Percentiles rank a stretch among this genome's conserved stretches.
Evolutionary conservation across 2,329 filamentous ascomycete species (phyloP).

Genomic region (Botrytis sinoallii): DNA sequence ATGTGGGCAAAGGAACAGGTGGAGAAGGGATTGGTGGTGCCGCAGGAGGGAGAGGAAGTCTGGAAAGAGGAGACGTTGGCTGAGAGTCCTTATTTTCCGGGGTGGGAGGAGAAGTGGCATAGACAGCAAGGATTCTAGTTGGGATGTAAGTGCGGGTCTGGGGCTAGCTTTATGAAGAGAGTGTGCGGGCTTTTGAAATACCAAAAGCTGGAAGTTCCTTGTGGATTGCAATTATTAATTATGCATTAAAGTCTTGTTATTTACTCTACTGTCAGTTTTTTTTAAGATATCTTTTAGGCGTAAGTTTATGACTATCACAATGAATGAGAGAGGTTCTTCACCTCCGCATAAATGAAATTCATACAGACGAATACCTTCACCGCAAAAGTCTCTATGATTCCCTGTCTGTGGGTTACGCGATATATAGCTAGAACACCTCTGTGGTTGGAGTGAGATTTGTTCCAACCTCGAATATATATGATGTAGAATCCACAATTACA

Average conservation of each 20-base stretch:
- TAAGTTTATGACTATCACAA: neutral
- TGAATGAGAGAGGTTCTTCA: neutral
- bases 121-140: conserved; percentile 55
- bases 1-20: conserved; percentile 65
- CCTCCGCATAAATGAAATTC: too few relatives aligned
- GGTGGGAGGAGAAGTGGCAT: conserved; percentile 75
- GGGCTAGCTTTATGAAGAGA: too few relatives aligned
- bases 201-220: neutral
- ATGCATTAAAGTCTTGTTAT: neutral
- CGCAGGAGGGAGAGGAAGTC: conserved; percentile 24
- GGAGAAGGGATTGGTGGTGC: conserved; percentile 55
- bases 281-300: neutral
- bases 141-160: neutral
- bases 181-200: neutral
- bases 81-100: conserved; percentile 72
- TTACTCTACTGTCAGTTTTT: neutral
- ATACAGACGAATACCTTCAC: neutral
- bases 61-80: conserved; percentile 64
- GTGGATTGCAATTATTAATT: neutral
- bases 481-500: neutral
- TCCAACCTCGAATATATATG: neutral
- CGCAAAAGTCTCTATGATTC: rapidly evolving
- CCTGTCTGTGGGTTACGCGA: too few relatives aligned
- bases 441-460: neutral
- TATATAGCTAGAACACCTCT: too few relatives aligned